Percentiles rank a stretch among this genome's conserved stretches.
phyloP scores from a whole-genome alignment of 331 rosid genomes.

The Rhamnella rubrinervis region DNA sequence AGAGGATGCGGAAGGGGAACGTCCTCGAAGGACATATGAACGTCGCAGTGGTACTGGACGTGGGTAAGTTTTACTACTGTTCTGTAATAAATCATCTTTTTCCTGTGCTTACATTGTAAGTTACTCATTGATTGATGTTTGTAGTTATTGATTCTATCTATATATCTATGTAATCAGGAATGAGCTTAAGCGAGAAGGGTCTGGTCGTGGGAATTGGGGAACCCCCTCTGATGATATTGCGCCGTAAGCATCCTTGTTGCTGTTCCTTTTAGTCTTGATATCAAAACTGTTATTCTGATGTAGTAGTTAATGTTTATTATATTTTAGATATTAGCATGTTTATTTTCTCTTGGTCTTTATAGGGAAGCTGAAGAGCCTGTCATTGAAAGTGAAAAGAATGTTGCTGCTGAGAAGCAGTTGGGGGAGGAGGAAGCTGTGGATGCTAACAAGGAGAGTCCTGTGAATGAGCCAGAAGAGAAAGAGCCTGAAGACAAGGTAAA shows the following conservation, averaged over 20 bases:
- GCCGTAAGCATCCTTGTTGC: slow-evolving; percentile 44
- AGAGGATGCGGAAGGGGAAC: slow-evolving; percentile 70
- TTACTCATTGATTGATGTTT: neutral
- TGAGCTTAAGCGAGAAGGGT: slow-evolving; percentile 77
- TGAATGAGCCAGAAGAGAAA: slow-evolving; percentile 61
- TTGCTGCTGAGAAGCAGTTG: slow-evolving; percentile 58
- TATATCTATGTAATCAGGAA: slow-evolving; percentile 34
- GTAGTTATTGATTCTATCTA: neutral
- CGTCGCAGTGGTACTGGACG: slow-evolving; percentile 95
- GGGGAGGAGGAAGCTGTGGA: slow-evolving; percentile 47
- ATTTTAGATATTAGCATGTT: neutral
- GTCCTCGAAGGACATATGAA: slow-evolving; percentile 64
- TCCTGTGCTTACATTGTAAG: neutral
- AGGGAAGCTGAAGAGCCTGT: slow-evolving; percentile 67
- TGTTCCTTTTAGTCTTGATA: neutral
- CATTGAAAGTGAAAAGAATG: slow-evolving; percentile 60
- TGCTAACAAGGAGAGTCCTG: slow-evolving; percentile 67
- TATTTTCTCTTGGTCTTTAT: neutral
- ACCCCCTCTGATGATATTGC: slow-evolving; percentile 59
- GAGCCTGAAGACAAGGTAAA: slow-evolving; percentile 85
- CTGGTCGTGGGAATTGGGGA: slow-evolving; percentile 97
- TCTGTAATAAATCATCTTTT: neutral
- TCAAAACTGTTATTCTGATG: neutral
- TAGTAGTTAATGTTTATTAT: neutral
- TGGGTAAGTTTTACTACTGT: slow-evolving; percentile 48